Evolutionary conservation across 371 early-diverging fungal species (phyloP).

Genomic region (Batrachochytrium dendrobatidis): DNA sequence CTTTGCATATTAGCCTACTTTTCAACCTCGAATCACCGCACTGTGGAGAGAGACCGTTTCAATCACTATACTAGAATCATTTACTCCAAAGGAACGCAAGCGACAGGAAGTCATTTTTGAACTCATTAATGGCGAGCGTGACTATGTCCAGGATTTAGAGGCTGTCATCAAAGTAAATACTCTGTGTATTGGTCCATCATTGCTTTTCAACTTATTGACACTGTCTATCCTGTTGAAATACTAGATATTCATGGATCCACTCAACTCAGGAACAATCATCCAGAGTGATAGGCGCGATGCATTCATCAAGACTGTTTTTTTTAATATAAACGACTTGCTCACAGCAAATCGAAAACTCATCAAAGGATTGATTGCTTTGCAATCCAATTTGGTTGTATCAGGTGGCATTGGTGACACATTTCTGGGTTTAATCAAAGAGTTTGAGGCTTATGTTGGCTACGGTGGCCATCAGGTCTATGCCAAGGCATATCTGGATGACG

Average conservation of each 20-base stretch:
- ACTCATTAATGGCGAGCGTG: slow-evolving; percentile 73
- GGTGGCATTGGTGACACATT: not conserved
- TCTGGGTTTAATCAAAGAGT: slow-evolving; percentile 27
- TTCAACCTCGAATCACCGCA: not conserved
- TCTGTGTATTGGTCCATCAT: not conserved
- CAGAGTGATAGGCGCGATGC: not conserved
- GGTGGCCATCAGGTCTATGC: slow-evolving; percentile 81
- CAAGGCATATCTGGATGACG: slow-evolving; percentile 72
- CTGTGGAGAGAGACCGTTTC: not conserved
- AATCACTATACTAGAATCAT: slow-evolving; percentile 9
- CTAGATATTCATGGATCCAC: not conserved
- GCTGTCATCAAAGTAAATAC: slow-evolving; percentile 60
- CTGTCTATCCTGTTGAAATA: not conserved
- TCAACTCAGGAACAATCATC: not conserved
- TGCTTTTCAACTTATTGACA: not conserved
- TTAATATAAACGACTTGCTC: not conserved
- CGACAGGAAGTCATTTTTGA: slow-evolving; percentile 87
- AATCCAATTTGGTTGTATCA: not conserved
- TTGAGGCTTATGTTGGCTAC: slow-evolving; percentile 79
- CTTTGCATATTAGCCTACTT: not conserved
- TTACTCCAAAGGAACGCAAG: slow-evolving; percentile 57
- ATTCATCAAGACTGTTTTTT: not conserved
- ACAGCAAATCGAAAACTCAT: not conserved
- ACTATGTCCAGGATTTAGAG: slow-evolving; percentile 74
- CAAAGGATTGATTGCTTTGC: not conserved